Evolutionary conservation across 495 filamentous ascomycete species (phyloP).

Genomic region (Xylaria telfairii): DNA sequence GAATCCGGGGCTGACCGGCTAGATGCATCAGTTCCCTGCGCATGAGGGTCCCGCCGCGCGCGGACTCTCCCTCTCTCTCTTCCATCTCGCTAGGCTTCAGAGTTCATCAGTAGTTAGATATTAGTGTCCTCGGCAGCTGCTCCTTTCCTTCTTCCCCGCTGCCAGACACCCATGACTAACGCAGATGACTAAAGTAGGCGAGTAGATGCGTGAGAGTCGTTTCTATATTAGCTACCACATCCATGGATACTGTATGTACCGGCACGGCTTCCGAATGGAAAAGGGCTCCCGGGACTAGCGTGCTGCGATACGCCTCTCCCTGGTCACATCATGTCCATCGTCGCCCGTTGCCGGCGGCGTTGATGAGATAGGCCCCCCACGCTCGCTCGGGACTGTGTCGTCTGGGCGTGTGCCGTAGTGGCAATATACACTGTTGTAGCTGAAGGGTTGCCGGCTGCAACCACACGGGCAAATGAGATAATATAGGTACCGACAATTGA

Average conservation of each 20-base stretch:
- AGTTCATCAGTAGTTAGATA: background rate
- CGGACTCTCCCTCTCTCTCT: background rate
- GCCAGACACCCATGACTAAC: background rate
- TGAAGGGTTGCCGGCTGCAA: constrained; percentile 14
- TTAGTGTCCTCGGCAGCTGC: background rate
- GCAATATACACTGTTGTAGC: constrained; percentile 1
- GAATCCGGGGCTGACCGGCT: constrained; percentile 8
- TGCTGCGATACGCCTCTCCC: background rate
- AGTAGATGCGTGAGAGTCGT: background rate
- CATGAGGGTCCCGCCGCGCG: background rate
- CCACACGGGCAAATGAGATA: constrained; percentile 12
- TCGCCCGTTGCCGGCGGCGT: constrained; percentile 5
- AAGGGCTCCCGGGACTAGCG: background rate
- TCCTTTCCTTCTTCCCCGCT: background rate
- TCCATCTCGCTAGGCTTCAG: background rate
- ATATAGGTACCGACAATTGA: background rate
- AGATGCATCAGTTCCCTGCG: background rate
- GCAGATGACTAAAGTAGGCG: background rate
- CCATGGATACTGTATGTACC: constrained; percentile 7
- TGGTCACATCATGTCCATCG: background rate
- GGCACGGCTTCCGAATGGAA: constrained; percentile 19
- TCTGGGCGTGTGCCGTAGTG: too few species aligned
- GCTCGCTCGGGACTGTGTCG: constrained; percentile 1
- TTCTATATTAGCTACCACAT: background rate
- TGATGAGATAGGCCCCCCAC: background rate